A percentile compares a stretch with the other conserved stretches of the same genome.
Evolutionary conservation across 2,329 filamentous ascomycete genomes (phyloP).

Genomic region (Exophiala sideris): DNA sequence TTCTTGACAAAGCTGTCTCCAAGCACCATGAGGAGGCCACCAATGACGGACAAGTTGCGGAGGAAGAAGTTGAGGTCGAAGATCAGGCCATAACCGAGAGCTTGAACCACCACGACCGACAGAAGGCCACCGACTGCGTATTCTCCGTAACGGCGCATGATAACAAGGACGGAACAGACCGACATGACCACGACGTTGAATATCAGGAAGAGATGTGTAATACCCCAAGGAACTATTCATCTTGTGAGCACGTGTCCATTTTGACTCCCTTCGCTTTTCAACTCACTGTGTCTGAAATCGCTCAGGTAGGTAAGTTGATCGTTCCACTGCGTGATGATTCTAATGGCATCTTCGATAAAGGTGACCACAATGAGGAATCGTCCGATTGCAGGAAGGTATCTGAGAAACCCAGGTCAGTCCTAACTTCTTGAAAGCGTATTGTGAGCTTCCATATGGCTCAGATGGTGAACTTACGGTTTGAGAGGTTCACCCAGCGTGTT

Average conservation of each 20-base stretch:
- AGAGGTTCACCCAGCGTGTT: conserved; percentile 84
- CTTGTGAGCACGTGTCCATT: conserved; percentile 18
- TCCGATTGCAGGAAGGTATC: conserved; percentile 90
- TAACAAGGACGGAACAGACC: conserved; percentile 77
- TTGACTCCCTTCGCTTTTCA: conserved; percentile 6
- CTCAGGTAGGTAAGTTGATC: conserved; percentile 92
- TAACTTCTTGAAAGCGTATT: conserved; percentile 10
- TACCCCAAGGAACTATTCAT: conserved; percentile 70
- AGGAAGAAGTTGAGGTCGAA: conserved; percentile 99
- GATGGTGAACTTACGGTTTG: conserved; percentile 71
- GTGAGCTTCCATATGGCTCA: neutral
- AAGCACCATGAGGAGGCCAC: conserved; percentile 94
- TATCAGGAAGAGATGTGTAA: conserved; percentile 91
- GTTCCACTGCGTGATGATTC: conserved; percentile 95
- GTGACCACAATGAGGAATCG: conserved; percentile 98
- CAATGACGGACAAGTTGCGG: conserved; percentile 95
- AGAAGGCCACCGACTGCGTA: conserved; percentile 89
- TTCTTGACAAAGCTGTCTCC: conserved; percentile 98
- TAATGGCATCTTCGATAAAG: conserved; percentile 92
- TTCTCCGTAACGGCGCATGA: conserved; percentile 87
- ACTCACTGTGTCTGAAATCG: conserved; percentile 58
- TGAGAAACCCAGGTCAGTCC: conserved; percentile 44
- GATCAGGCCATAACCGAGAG: conserved; percentile 93
- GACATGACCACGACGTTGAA: conserved; percentile 87
- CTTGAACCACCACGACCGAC: conserved; percentile 86